Evolutionary conservation across 2,329 filamentous ascomycete species (phyloP), one percentile per base, ranked within the genome.

Genomic region (Ophiosphaerella korrae): DNA sequence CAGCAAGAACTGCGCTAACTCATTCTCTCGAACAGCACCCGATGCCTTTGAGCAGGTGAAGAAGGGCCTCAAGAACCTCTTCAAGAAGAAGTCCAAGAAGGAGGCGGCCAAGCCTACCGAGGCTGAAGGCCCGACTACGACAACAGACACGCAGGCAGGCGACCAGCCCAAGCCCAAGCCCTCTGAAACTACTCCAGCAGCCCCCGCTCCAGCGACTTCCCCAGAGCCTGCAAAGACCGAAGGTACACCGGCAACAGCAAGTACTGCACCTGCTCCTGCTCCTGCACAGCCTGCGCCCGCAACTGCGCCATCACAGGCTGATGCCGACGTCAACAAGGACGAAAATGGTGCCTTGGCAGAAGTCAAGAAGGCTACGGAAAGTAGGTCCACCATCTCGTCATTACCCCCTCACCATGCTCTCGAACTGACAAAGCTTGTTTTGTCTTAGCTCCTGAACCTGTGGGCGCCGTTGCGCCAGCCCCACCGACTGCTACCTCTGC

Each of bases 11-110:
- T 13, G 12, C 21, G n/a, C 5, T 42, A 23, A 43, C 62, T 62
- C 43, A 66, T 53, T 42, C 49, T 44, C 42, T 16, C 7, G 36
- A 16, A 47, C 48, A 75, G 71, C 72, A 42, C 72, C 60, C 42
- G 70, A 75, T 52, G 69, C 71, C 39, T 45, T 72, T 47, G 58
- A 67, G 43, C 66, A 64, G 52, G 53, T 72, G 61, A 75, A 75
- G 68, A 71, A 71, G 62, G 61, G 62, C 55, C 63, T 74, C 57
- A 75, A 72, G 63, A 58, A 65, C 50, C 52, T 74, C 52, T 74
- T 74, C 55, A 69, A 60, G 54, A 70, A 70, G 62, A 70, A 69
- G 58, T 52, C 66, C 33, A 69, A 71, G 64, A 66, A 69, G 52
- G 58, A 62, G 35, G 18, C 18, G 18, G 18, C 5, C 18, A 21